Base-by-base conservation (phyloP, 2,329 filamentous ascomycete species). In the Diplodia sapinea region DNA sequence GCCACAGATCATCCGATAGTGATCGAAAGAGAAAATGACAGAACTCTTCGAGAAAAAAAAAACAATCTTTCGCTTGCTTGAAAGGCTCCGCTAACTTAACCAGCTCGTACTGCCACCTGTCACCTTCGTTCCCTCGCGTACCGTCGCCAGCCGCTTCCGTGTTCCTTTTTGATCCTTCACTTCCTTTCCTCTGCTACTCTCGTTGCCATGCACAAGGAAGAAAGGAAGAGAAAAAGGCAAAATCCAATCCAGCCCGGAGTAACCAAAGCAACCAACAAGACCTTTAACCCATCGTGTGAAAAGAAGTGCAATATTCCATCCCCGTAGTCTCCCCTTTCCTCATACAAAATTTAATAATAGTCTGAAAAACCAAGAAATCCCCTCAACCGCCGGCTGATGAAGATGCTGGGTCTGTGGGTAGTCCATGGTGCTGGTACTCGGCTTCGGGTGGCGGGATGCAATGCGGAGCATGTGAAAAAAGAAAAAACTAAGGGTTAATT, bases 161-260 rank as follows among this genome's bases (percentile, higher is more conserved):
- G 33, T 43, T 26, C 33, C 23, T 59, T 52, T 52, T 29, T 31
- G 38, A 8, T 36, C 40, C 26, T 23, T 47, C 56, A 26, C 6
- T 61, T 17, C 20, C 56, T 49, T 36, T 36, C 57, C n/a, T 36
- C 33, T 49, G 26, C 36, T 38, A n/a, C 26, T 62, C n/a, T 62
- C 26, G 15, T 33, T 13, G 20, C 38, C 43, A 47, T 47, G 8
- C 29, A 49, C 26, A 62, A 49, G 57, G 47, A 33, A 49, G 57
- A 49, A 59, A 59, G 13, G 33, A 23, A 49, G n/a, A 31, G 26
- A 31, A 55, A 55, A 9, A 20, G 9, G 12, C 12, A 13, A 43
- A 29, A 36, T 47, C 17, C 36, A 36, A 11, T 4, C 36, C 15
- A 29, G 13, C 26, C 29, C 38, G 7, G 9, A 29, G 29, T 59